Conservation (phyloP, 352 stramenopile genomes). For the Phytophthora quininea region DNA sequence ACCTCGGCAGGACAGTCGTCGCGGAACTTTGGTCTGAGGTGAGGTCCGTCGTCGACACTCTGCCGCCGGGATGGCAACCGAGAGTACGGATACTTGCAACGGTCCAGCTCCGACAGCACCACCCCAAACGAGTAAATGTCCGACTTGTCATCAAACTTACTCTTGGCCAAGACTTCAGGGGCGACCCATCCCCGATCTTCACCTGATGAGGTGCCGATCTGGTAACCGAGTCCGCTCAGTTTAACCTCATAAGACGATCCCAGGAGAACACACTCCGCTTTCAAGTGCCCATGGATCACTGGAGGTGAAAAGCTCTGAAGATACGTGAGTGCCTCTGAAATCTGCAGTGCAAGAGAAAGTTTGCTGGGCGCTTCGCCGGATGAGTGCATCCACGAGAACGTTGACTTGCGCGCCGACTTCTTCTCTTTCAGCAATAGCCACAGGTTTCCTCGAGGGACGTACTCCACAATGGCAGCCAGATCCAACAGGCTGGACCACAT, state of each 20-base stretch:
- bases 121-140: constrained; percentile 81
- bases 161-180: constrained; percentile 64
- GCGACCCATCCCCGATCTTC: constrained; percentile 50
- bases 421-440: constrained; percentile 38
- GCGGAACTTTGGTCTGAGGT: constrained; percentile 44
- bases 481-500: constrained; percentile 64
- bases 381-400: constrained; percentile 43
- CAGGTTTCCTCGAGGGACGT: constrained; percentile 45
- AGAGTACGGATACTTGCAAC: constrained; percentile 46
- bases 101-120: constrained; percentile 70
- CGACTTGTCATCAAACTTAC: constrained; percentile 61
- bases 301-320: constrained; percentile 68
- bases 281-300: constrained; percentile 65
- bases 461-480: constrained; percentile 67
- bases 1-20: constrained; percentile 54
- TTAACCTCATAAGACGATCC: constrained; percentile 58
- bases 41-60: constrained; percentile 21
- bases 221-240: constrained; percentile 62
- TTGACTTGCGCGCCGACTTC: constrained; percentile 35
- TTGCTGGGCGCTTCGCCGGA: constrained; percentile 38
- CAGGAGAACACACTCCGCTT: constrained; percentile 66
- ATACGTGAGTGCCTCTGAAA: constrained; percentile 65
- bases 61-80: constrained; percentile 21
- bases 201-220: constrained; percentile 36
- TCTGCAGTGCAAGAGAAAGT: constrained; percentile 57